These are phyloP conservation scores for Epicoccum nigrum DNA, from an alignment of 2,329 filamentous ascomycete species.

Conservation along the genomic window DNA sequence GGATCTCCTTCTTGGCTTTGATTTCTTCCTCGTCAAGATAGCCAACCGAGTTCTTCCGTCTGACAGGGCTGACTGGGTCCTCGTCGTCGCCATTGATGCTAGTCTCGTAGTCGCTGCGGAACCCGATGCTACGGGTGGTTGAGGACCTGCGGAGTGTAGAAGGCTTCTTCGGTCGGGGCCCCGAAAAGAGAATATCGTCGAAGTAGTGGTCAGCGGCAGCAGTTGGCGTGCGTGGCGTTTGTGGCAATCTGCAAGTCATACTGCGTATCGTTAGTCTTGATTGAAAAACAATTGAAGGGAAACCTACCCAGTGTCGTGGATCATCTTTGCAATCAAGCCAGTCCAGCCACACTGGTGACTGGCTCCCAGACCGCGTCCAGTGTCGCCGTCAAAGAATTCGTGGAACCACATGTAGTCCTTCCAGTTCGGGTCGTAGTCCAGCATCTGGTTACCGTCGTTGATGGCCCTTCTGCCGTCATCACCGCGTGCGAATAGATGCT, in stretches of 20 bases:
- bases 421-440: slow-evolving; percentile 93
- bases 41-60: slow-evolving; percentile 55
- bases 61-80: slow-evolving; percentile 31
- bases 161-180: slow-evolving; percentile 50
- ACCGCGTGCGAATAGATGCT: slow-evolving; percentile 85
- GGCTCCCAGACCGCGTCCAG: slow-evolving; percentile 84
- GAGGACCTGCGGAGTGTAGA: slow-evolving; percentile 76
- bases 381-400: slow-evolving; percentile 96
- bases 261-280: slow-evolving; percentile 51
- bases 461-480: slow-evolving; percentile 88
- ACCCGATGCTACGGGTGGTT: slow-evolving; percentile 81
- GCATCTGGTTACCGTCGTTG: slow-evolving; percentile 80
- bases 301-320: slow-evolving; percentile 91
- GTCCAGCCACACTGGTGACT: slow-evolving; percentile 98
- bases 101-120: slow-evolving; percentile 74
- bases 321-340: slow-evolving; percentile 92
- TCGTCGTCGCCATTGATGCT: slow-evolving; percentile 47
- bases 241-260: slow-evolving; percentile 59
- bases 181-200: slow-evolving; percentile 79
- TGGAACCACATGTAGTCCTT: slow-evolving; percentile 94
- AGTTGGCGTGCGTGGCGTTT: slow-evolving; percentile 87
- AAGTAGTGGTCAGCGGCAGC: slow-evolving; percentile 91
- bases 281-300: not conserved
- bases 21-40: slow-evolving; percentile 60
- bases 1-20: slow-evolving; percentile 44